These are phyloP conservation scores for Volvox reticuliferus DNA, from an alignment of 139 green algal genomes.

Conservation along the genomic window DNA sequence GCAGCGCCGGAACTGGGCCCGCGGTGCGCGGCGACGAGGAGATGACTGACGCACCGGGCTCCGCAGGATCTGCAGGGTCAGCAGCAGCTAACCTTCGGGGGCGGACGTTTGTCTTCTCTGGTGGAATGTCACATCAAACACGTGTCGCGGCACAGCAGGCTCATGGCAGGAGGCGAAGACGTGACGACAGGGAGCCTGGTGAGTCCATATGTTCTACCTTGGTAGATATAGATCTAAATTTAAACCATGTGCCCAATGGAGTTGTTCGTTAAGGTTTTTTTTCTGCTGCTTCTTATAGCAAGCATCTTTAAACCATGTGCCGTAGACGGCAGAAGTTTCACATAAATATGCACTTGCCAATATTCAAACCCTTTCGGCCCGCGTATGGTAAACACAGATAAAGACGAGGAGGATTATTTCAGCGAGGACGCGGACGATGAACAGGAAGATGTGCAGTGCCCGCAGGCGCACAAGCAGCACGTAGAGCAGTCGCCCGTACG, in stretches of 20 bases:
- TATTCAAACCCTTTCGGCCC: too few relatives aligned
- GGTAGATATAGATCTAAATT: too few relatives aligned
- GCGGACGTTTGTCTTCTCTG: constrained; percentile 12
- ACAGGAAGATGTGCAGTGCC: constrained; percentile 11
- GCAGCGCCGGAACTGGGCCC: constrained; percentile 1
- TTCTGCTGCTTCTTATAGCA: too few relatives aligned
- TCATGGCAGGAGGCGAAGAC: constrained; percentile 41
- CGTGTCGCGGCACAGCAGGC: neutral
- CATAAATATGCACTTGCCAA: too few relatives aligned
- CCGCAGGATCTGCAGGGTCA: neutral
- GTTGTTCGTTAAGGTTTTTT: too few relatives aligned
- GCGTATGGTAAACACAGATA: neutral
- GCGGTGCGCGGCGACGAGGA: constrained; percentile 42
- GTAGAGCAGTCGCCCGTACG: neutral
- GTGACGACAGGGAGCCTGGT: constrained; percentile 71
- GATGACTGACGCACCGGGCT: constrained; percentile 1
- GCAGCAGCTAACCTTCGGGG: neutral
- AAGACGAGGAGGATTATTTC: constrained; percentile 52
- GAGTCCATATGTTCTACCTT: neutral
- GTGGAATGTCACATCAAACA: neutral
- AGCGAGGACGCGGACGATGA: constrained; percentile 58
- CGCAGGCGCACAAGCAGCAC: neutral
- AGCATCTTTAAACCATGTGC: too few relatives aligned
- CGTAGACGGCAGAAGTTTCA: too few relatives aligned
- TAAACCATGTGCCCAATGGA: too few relatives aligned